Percentiles rank a stretch among this genome's conserved stretches.
These are phyloP conservation scores for Fusarium redolens DNA, from an alignment of 2,329 filamentous ascomycete species.

Conservation along the genomic window DNA sequence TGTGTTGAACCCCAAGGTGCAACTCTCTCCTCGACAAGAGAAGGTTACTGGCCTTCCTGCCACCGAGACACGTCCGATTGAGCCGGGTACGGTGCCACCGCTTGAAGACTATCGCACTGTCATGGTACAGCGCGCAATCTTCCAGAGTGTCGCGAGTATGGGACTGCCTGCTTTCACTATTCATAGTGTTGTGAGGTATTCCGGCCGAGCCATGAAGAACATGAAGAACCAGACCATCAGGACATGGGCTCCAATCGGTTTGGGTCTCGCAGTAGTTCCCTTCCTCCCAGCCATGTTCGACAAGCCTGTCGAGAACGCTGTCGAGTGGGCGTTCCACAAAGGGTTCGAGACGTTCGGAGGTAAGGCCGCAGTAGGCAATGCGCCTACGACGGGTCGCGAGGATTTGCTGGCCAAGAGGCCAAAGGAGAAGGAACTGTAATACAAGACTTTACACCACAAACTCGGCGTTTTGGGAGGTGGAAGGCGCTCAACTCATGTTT, in stretches of 20 bases:
- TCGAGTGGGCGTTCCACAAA: constrained; percentile 90
- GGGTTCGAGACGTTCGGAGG: constrained; percentile 81
- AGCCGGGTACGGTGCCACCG: constrained; percentile 66
- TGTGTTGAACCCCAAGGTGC: constrained; percentile 74
- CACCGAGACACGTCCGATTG: constrained; percentile 44
- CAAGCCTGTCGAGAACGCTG: constrained; percentile 89
- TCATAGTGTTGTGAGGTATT: constrained; percentile 91
- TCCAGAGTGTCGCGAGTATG: constrained; percentile 93
- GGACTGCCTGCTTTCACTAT: constrained; percentile 93
- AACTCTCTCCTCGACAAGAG: constrained; percentile 62
- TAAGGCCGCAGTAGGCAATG: constrained; percentile 63
- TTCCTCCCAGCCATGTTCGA: constrained; percentile 89
- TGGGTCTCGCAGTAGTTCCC: constrained; percentile 81
- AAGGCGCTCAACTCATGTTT: constrained; percentile 41
- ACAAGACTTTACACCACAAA: constrained; percentile 13
- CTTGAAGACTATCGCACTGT: constrained; percentile 92
- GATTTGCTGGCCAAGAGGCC: constrained; percentile 54
- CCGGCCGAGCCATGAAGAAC: constrained; percentile 85
- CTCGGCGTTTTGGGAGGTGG: constrained; percentile 27
- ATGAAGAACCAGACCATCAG: constrained; percentile 79
- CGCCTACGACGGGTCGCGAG: constrained; percentile 64
- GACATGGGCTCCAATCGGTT: constrained; percentile 91
- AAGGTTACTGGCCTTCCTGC: constrained; percentile 59
- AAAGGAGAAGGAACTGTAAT: constrained; percentile 59
- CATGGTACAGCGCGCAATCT: constrained; percentile 90